These are phyloP conservation scores for Venturia nashicola DNA, from an alignment of 2,329 filamentous ascomycete species.

Conservation along the genomic window DNA sequence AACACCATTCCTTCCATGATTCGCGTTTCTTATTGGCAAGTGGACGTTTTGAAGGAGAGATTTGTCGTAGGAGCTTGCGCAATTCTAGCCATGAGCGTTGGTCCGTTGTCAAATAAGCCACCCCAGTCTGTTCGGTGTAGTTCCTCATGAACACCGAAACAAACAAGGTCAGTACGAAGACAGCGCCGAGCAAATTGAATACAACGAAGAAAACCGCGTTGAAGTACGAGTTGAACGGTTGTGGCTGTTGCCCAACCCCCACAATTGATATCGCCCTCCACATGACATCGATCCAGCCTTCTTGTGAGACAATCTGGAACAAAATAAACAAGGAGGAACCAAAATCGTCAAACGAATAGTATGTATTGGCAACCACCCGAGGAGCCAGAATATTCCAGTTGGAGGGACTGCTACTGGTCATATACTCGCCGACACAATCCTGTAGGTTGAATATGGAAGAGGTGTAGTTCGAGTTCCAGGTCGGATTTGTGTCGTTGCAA, in stretches of 20 bases:
- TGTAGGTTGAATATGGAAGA: slow-evolving; percentile 46
- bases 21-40: slow-evolving; percentile 60
- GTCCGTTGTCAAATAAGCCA: slow-evolving; percentile 89
- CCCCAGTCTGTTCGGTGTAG: slow-evolving; percentile 96
- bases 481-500: slow-evolving; percentile 59
- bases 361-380: slow-evolving; percentile 67
- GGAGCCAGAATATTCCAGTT: slow-evolving; percentile 80
- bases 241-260: slow-evolving; percentile 61
- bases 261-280: slow-evolving; percentile 74
- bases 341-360: slow-evolving; percentile 90
- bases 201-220: slow-evolving; percentile 92
- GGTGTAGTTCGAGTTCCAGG: background rate
- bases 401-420: slow-evolving; percentile 58
- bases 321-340: slow-evolving; percentile 88
- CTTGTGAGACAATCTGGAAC: slow-evolving; percentile 97
- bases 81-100: slow-evolving; percentile 95
- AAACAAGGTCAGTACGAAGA: slow-evolving; percentile 93
- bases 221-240: slow-evolving; percentile 55
- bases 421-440: slow-evolving; percentile 77
- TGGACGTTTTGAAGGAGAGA: slow-evolving; percentile 87
- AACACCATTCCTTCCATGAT: slow-evolving; percentile 85
- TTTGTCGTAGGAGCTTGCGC: slow-evolving; percentile 79
- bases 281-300: slow-evolving; percentile 94
- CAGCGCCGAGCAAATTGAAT: slow-evolving; percentile 91
- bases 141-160: slow-evolving; percentile 99